Evolutionary conservation across 1,284 basidiomycete species (phyloP), one percentile per base, ranked within the genome.

Genomic region (Moesziomyces sp.): DNA sequence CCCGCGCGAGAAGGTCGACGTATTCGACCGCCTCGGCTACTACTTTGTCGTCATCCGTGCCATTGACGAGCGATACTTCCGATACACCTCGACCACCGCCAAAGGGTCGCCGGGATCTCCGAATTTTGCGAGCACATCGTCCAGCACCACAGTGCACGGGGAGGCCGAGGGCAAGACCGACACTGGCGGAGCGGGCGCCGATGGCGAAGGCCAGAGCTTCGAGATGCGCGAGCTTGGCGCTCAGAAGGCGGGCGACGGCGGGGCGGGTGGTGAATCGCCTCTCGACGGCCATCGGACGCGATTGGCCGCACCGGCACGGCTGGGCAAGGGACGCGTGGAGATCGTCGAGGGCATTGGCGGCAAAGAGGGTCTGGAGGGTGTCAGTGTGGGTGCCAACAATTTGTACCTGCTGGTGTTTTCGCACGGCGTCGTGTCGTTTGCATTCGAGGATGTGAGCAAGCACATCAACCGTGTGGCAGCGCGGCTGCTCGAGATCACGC

Each of bases 31-130:
- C 66, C 88, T 97, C 9, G 94, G 94, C 0, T 98, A 98, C 85
- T 94, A 97, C 84, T 94, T 98, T 80, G 87, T 97, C 59, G 92
- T 92, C 10, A 92, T 97, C 71, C 89, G 93, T 52, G 91, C 93
- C 1, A 89, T 97, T 48, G 93, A 83, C 74, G 88, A 89, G 69
- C 83, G 85, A n/a, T 88, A 88, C 80, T 89, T 88, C 81, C 86
- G 86, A 42, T 88, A 87, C 69, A 87, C 86, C 0, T 86, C 86
- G 0, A 54, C 70, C 4, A 49, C 77, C 21, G 63, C 58, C 3
- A 74, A 69, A 42, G 63, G 66, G 23, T 62, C 71, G 34, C 57
- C 65, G 3, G 61, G 48, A 26, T 68, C 65, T 4, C 65, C 65
- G 14, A 54, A 47, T 40, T 60, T 43, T 40, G 48, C 67, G 1